Evolutionary conservation across 495 filamentous ascomycete genomes (phyloP), one percentile per base, ranked within the genome.

Genomic region (Aspergillus egyptiacus): DNA sequence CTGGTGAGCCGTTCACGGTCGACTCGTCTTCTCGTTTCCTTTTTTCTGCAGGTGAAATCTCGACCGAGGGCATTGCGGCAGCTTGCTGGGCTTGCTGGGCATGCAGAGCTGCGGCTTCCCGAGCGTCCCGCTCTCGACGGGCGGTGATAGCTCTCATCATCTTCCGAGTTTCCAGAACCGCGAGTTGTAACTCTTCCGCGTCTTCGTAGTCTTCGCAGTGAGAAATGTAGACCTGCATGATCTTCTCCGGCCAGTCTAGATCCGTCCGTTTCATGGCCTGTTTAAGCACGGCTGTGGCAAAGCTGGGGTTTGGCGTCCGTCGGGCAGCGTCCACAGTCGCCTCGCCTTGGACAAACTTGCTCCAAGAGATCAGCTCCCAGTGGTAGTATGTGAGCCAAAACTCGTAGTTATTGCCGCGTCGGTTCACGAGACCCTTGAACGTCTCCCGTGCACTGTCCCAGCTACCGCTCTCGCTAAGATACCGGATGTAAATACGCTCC

Each of bases 341-440:
- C 49, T 74, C 74, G 36, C 61, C 68, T 48, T 76, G 72, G 3
- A 74, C 70, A 40, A 77, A 73, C 51, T 75, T 80, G 52, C 72
- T 70, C 82, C 82, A 85, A 3, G 75, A 70, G 40, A 84, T 76
- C 73, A 96, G 81, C 64, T 95, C 93, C 88, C 89, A 98, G 32
- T 81, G 66, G 63, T 95, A 96, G 62, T 86, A 96, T 30, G 82
- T 78, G 24, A 89, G 77, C 93, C 93, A 98, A 58, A 96, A 96
- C 56, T 95, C 87, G 56, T 87, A 87, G 57, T 83, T 89, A 53
- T 86, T 75, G 15, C 81, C 83, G 28, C 86, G 81, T 11, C 80
- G 73, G 17, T 75, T 59, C 2, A 84, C 75, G 30, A 98, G 73
- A 9, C 77, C 75, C 53, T 81, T 81, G 82, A 87, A 97, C 11